Percentiles rank a stretch among this genome's conserved stretches.
phyloP scores from a whole-genome alignment of 495 filamentous ascomycete species.

The Aspergillus homomorphus region DNA sequence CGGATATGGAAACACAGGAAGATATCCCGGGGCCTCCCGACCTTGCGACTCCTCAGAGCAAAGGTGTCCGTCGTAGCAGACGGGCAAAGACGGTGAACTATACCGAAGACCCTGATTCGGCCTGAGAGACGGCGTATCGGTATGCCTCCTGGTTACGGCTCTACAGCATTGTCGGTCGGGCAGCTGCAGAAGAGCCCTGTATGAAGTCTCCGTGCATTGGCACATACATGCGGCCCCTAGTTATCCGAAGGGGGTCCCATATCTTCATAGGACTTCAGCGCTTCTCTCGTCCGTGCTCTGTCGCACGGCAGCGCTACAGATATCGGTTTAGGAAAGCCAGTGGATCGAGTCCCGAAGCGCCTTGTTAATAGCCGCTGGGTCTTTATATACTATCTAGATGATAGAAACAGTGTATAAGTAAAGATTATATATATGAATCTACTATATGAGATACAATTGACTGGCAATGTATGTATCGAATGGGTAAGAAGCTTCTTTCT shows the following conservation, averaged over 20 bases:
- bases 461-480: too few species aligned
- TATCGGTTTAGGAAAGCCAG: too few species aligned
- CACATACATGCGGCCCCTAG: background rate
- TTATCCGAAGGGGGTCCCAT: background rate
- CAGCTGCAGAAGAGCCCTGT: background rate
- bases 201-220: background rate
- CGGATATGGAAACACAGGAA: constrained; percentile 26
- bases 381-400: too few species aligned
- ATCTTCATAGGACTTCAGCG: background rate
- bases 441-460: too few species aligned
- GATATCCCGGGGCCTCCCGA: constrained; percentile 15
- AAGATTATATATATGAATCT: too few species aligned
- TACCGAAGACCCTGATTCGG: constrained; percentile 38
- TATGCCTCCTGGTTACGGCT: background rate
- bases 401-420: too few species aligned
- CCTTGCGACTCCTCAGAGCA: constrained; percentile 7
- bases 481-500: too few species aligned
- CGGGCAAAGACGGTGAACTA: constrained; percentile 47
- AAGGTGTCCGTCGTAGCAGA: constrained; percentile 29
- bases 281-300: background rate
- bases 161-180: background rate
- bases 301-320: background rate
- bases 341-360: too few species aligned
- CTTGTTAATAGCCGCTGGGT: too few species aligned
- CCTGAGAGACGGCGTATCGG: background rate